Percentiles rank a stretch among this genome's conserved stretches.
These are phyloP conservation scores for Claviceps sp. DNA, from an alignment of 2,329 filamentous ascomycete species.

Conservation along the genomic window DNA sequence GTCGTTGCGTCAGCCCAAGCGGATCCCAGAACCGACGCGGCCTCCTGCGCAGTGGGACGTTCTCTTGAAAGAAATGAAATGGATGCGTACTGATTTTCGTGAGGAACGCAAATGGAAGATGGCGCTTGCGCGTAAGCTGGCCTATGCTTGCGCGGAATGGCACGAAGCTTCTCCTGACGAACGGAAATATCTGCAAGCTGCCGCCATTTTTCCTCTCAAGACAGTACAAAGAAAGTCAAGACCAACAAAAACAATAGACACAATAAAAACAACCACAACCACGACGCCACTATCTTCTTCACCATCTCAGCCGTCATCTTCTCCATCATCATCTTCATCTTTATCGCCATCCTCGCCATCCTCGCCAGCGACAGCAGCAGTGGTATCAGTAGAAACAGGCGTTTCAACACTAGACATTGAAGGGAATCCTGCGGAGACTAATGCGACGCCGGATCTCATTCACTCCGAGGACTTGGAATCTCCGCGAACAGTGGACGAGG, in stretches of 20 bases:
- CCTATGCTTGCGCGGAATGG: slow-evolving; percentile 75
- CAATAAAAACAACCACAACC: too few species aligned
- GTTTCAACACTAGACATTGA: slow-evolving; percentile 23
- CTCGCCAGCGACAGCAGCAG: slow-evolving; percentile 6
- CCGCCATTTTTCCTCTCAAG: slow-evolving; percentile 35
- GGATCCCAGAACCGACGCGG: slow-evolving; percentile 66
- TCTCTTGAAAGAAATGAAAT: slow-evolving; percentile 81
- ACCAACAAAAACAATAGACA: too few species aligned
- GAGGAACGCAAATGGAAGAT: slow-evolving; percentile 93
- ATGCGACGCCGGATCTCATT: slow-evolving; percentile 55
- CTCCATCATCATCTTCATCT: too few species aligned
- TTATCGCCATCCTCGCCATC: slow-evolving; percentile 4
- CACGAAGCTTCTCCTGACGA: slow-evolving; percentile 50
- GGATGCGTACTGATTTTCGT: slow-evolving; percentile 94
- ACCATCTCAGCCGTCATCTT: too few species aligned
- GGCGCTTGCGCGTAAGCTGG: slow-evolving; percentile 65
- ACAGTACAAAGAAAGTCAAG: slow-evolving; percentile 3
- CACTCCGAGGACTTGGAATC: slow-evolving; percentile 50
- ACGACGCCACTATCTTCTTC: too few species aligned
- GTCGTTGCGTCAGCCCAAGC: slow-evolving; percentile 81
- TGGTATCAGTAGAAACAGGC: slow-evolving; percentile 6
- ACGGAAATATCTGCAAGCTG: slow-evolving; percentile 55
- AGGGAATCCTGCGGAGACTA: slow-evolving; percentile 23
- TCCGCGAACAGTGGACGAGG: slow-evolving; percentile 28
- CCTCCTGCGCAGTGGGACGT: slow-evolving; percentile 75